Conservation (phyloP, 305 asterid species). For the Plantago coronopus region DNA sequence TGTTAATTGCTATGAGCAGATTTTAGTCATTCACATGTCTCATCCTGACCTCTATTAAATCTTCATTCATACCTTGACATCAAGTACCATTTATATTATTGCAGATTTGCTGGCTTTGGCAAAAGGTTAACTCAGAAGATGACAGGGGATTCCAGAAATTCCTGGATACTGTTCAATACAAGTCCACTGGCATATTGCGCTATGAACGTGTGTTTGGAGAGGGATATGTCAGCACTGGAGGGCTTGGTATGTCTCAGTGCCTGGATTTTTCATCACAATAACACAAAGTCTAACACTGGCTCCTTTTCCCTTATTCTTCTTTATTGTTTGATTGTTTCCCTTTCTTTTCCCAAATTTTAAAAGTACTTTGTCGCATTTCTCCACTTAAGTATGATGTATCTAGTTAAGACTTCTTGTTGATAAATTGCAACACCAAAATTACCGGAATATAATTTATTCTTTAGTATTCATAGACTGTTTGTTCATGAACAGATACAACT, state of each 20-base stretch:
- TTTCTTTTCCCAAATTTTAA: too few species aligned
- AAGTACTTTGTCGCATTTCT: too few species aligned
- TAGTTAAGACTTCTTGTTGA: too few species aligned
- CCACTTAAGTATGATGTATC: too few species aligned
- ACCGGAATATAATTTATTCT: too few species aligned
- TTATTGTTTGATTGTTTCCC: too few species aligned
- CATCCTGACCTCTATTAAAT: neutral
- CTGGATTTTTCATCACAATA: neutral
- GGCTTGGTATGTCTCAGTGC: conserved; percentile 51
- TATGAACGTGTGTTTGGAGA: conserved; percentile 91
- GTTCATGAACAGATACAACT: conserved; percentile 72
- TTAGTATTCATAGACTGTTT: too few species aligned
- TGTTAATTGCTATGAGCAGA: too few species aligned
- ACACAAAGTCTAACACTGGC: too few species aligned
- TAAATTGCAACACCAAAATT: too few species aligned
- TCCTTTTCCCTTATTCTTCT: too few species aligned
- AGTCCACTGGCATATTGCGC: conserved; percentile 78
- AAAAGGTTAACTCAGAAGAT: conserved; percentile 71
- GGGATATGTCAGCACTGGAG: conserved; percentile 98
- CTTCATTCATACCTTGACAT: neutral
- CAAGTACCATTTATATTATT: conserved; percentile 12
- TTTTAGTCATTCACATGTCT: neutral
- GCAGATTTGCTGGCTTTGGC: conserved; percentile 97
- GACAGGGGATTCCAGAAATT: conserved; percentile 85
- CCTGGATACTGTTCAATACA: conserved; percentile 90